These are phyloP conservation scores for Lippia alba DNA, from an alignment of 305 asterid genomes.

Conservation along the genomic window DNA sequence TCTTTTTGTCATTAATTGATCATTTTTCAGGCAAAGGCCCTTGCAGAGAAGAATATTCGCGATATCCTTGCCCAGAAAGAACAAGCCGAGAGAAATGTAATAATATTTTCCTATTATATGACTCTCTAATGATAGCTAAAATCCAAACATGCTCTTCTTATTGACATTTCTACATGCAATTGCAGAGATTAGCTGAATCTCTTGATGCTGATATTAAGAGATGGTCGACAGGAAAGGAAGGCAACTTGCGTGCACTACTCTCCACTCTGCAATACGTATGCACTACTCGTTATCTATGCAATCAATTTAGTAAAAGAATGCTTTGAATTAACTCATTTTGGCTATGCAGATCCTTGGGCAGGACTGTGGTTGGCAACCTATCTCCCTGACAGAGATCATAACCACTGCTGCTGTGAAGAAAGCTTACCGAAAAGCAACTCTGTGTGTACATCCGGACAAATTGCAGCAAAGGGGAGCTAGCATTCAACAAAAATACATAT, in stretches of 20 bases:
- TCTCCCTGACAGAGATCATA: constrained; percentile 76
- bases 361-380: constrained; percentile 89
- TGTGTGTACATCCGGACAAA: constrained; percentile 94
- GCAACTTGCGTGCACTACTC: constrained; percentile 91
- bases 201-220: constrained; percentile 93
- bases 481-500: constrained; percentile 85
- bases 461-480: constrained; percentile 93
- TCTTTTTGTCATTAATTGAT: constrained; percentile 24
- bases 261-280: constrained; percentile 96
- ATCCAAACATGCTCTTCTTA: neutral
- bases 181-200: constrained; percentile 83
- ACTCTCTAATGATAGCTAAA: neutral
- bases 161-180: constrained; percentile 22
- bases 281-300: neutral
- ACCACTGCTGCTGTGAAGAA: constrained; percentile 82
- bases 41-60: constrained; percentile 91
- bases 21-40: constrained; percentile 88
- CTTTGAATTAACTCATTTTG: constrained; percentile 24
- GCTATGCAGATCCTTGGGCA: constrained; percentile 84
- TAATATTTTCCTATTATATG: constrained; percentile 25
- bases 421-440: constrained; percentile 93
- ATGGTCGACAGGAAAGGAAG: constrained; percentile 91
- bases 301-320: constrained; percentile 1
- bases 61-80: constrained; percentile 93
- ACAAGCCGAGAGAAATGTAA: constrained; percentile 94